Evolutionary conservation across 1,139 yeast genomes (phyloP), one percentile per base, ranked within the genome.

Genomic region (Pichia sp.): DNA sequence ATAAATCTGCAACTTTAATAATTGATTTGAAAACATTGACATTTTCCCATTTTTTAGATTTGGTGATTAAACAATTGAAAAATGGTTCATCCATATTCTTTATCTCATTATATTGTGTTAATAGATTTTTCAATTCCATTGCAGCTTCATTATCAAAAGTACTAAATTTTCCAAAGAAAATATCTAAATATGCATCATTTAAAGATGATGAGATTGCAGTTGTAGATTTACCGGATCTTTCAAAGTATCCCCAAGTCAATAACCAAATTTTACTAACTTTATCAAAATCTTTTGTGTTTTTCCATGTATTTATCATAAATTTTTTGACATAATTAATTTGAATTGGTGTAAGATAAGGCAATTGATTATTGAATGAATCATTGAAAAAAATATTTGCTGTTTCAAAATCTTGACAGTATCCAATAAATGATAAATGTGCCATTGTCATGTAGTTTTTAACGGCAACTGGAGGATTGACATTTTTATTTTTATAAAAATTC

Each of bases 401-500:
- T 39, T 75, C 74, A 50, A 83, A 72, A 62, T 89, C 95, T 58
- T 80, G 79, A 67, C 93, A 86, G 58, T 81, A 83, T 48, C 96
- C 96, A 62, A 90, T 82, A 63, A 90, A 89, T 5, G 86, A 77
- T 58, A 85, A 76, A 69, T 87, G 96, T 50, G 86, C 82, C 64
- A 84, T 86, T 42, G 78, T 73, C 63, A 81, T 67, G 52, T 80
- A 75, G 51, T 79, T 74, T 44, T 55, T 59, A n/a, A 62, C 58
- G 5, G 59, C 60, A 16, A 58, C 53, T 16, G 66, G 59, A 22
- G 65, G 64, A 3, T 44, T 45, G 16, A 47, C 31, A 14, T 56
- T 56, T 28, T 56, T 54, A 10, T 48, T 51, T 13, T 51, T 51
- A 44, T 57, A 58, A 25, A 58, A 69, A 67, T 58, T 49, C 56